A percentile compares a stretch with the other conserved stretches of the same genome.
Evolutionary conservation across 208 protist genomes (phyloP).

Genomic region (Borovskyia barvae): DNA sequence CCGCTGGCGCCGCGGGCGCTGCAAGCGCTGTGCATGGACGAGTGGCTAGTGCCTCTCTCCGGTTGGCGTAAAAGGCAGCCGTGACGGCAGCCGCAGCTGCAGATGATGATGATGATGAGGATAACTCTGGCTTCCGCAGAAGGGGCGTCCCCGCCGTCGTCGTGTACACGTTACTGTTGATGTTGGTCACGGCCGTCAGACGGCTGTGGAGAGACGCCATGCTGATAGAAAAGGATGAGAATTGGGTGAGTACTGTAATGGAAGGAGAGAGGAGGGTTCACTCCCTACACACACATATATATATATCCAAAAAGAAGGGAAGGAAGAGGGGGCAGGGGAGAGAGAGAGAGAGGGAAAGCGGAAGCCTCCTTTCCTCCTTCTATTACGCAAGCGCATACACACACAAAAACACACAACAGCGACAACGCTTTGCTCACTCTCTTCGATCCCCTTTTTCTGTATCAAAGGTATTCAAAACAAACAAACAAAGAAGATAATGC

Average conservation of each 20-base stretch:
- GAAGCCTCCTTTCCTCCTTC: background rate
- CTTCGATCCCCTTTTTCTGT: too few relatives aligned
- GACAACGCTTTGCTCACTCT: conserved; percentile 3
- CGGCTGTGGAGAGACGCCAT: conserved; percentile 10
- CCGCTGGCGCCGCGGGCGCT: too few relatives aligned
- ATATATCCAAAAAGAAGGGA: background rate
- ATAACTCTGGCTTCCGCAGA: conserved; percentile 5
- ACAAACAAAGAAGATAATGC: conserved; percentile 12
- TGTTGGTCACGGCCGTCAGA: conserved; percentile 9
- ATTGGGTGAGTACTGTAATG: background rate
- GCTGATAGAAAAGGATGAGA: background rate
- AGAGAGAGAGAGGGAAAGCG: conserved; percentile 15
- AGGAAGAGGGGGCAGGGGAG: background rate
- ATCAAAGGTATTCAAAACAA: background rate
- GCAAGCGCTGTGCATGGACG: too few relatives aligned
- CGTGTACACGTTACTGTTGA: conserved; percentile 15
- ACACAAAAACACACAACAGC: background rate
- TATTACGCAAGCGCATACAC: background rate
- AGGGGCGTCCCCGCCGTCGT: conserved; percentile 7
- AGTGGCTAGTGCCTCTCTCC: too few relatives aligned
- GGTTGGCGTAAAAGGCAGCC: background rate
- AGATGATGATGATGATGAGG: conserved; percentile 2
- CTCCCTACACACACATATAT: background rate
- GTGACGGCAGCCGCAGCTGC: background rate
- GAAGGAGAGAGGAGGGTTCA: background rate